phyloP scores from a whole-genome alignment of 164 flowering plant genomes.

The Chloranthus sessilifolius region DNA sequence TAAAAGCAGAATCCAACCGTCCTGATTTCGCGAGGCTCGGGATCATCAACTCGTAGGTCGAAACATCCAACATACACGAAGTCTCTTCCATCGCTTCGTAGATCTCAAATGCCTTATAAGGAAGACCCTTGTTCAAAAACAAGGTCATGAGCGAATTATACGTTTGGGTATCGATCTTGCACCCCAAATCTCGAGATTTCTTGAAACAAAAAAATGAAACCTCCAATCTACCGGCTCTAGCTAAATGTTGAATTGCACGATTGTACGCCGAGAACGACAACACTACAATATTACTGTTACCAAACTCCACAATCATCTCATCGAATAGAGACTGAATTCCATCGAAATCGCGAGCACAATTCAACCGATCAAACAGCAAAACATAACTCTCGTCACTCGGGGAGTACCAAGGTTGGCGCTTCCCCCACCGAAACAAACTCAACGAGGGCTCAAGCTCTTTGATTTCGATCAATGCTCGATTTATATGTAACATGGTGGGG shows the following conservation, averaged over 20 bases:
- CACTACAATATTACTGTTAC: conserved; percentile 17
- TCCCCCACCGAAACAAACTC: conserved; percentile 81
- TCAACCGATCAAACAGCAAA: conserved; percentile 62
- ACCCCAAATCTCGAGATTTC: conserved; percentile 62
- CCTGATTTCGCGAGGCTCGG: conserved; percentile 90
- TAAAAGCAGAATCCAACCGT: conserved; percentile 87
- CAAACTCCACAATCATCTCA: conserved; percentile 63
- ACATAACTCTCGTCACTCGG: conserved; percentile 55
- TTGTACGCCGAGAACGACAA: conserved; percentile 46
- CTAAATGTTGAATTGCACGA: conserved; percentile 70
- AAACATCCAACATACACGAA: conserved; percentile 53
- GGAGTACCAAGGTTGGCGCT: conserved; percentile 77
- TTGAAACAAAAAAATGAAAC: conserved; percentile 86
- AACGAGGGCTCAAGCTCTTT: conserved; percentile 52
- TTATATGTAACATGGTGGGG: conserved; percentile 71
- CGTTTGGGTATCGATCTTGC: conserved; percentile 61
- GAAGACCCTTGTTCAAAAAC: conserved; percentile 79
- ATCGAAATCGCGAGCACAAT: conserved; percentile 56
- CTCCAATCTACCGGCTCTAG: conserved; percentile 90
- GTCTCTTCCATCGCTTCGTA: conserved; percentile 78
- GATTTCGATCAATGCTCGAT: conserved; percentile 57
- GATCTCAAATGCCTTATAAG: conserved; percentile 93
- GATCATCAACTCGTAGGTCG: conserved; percentile 88
- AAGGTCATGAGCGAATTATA: conserved; percentile 71
- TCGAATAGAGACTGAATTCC: conserved; percentile 76